These are phyloP conservation scores for Apiotrichum domesticum DNA, from an alignment of 1,284 basidiomycete species.

Conservation along the genomic window DNA sequence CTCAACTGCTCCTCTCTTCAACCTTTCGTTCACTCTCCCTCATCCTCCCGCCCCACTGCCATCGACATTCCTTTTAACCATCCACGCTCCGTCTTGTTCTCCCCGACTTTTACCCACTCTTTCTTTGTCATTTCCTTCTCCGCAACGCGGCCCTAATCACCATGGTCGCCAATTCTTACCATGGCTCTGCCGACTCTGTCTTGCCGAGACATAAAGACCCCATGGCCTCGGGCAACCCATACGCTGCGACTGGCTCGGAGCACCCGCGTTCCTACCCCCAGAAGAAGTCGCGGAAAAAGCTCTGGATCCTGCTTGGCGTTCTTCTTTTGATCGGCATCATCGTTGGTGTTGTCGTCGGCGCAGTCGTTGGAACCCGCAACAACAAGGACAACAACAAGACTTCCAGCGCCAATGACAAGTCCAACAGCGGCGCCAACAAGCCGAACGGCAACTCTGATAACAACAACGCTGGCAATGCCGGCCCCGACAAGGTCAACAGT, in stretches of 20 bases:
- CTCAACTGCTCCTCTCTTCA: background rate
- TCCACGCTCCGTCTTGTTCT: background rate
- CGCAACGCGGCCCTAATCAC: background rate
- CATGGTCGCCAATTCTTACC: background rate
- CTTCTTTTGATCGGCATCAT: slow-evolving; percentile 59
- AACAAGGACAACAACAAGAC: slow-evolving; percentile 30
- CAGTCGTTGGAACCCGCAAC: slow-evolving; percentile 60
- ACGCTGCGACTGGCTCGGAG: slow-evolving; percentile 27
- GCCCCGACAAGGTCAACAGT: background rate
- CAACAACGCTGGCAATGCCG: background rate
- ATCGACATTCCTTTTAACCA: background rate
- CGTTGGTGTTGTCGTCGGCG: slow-evolving; percentile 64
- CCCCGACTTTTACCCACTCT: too few relatives aligned
- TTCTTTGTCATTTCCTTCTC: too few relatives aligned
- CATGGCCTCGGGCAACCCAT: slow-evolving; percentile 39
- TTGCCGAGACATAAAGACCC: slow-evolving; percentile 26
- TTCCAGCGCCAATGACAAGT: slow-evolving; percentile 41
- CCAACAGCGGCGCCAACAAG: slow-evolving; percentile 41
- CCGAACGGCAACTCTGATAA: background rate
- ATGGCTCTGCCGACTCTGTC: slow-evolving; percentile 7
- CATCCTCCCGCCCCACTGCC: background rate
- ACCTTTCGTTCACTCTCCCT: background rate
- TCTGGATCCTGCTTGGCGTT: slow-evolving; percentile 37
- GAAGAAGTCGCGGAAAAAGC: slow-evolving; percentile 44
- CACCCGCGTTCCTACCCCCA: slow-evolving; percentile 17